Base-by-base conservation (phyloP, 176 grass and related monocot genomes). In the Eremochloa ophiuroides region DNA sequence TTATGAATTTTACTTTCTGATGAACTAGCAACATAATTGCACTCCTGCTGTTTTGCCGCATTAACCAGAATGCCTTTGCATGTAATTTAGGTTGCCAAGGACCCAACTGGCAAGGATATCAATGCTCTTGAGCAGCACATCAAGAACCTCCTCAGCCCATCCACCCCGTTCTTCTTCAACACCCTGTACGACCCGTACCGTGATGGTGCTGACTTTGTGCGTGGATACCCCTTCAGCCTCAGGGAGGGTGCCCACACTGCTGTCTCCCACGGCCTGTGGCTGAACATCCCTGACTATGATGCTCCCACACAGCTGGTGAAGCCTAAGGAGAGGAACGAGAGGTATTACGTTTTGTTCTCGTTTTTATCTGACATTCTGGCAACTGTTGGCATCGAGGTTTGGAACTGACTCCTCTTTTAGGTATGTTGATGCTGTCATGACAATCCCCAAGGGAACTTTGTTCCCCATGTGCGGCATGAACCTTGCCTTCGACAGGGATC, bases 261-360 rank as follows among this genome's bases (percentile, higher is more conserved):
- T 15, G 85, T 94, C 31, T 97, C 94, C 41, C 94, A 97, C 2
- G 91, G 94, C 41, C 80, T 97, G 34, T 97, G 94, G 94, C 89
- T 97, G 30, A 97, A 97, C 83, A 92, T 97, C 73, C 94, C 94
- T 73, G 94, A 97, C 83, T 97, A 97, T 62, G 94, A 97, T 90
- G 94, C 94, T 53, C 94, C 91, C 42, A 97, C 91, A 3, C 94
- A 97, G 64, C 84, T 97, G 73, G 91, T 94, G 68, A 97, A 97
- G 76, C 94, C 94, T 55, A 88, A 71, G 35, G 94, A 97, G 83
- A 97, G 94, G 78, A 97, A 97, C 43, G 73, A 46, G 35, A 97
- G 94, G 94, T 93, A 85, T 18, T 30, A 10, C 28, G 18, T 38
- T 80, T 62, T 80, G 7, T 28, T 55, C 11, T 23, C 0, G 20